Evolutionary conservation across 129 eudicot genomes (phyloP).

Genomic region (Ambrosia artemisiifolia): DNA sequence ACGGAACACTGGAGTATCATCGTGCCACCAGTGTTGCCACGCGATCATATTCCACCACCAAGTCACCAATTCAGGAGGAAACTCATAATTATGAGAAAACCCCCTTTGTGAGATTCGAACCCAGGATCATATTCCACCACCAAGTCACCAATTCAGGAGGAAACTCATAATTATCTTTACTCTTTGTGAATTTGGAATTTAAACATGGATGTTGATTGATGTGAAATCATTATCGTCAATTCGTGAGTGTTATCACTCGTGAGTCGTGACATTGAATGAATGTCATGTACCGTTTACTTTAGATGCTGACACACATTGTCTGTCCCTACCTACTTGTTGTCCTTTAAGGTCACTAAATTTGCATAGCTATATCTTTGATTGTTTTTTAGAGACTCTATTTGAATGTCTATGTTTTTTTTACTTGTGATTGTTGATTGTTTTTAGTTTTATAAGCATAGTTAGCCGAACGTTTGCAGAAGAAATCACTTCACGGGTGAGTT

Average conservation of each 20-base stretch:
- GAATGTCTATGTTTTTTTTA: neutral
- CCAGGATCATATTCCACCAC: too few species aligned
- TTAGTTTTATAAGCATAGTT: conserved; percentile 12
- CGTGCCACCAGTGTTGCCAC: too few species aligned
- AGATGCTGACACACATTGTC: conserved; percentile 24
- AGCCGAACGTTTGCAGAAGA: neutral
- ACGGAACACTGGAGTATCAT: too few species aligned
- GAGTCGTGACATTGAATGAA: conserved; percentile 17
- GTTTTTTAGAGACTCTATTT: conserved; percentile 1
- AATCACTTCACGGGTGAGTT: neutral
- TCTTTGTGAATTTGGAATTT: neutral
- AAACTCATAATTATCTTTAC: conserved; percentile 14
- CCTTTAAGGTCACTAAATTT: conserved; percentile 2
- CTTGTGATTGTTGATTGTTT: neutral
- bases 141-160: too few species aligned
- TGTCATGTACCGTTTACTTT: conserved; percentile 12
- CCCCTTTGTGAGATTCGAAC: too few species aligned
- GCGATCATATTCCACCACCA: too few species aligned
- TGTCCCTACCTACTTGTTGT: conserved; percentile 28
- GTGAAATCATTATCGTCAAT: neutral
- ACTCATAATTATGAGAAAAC: too few species aligned
- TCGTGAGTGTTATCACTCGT: conserved; percentile 1
- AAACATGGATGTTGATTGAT: conserved; percentile 18
- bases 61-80: too few species aligned
- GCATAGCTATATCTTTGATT: conserved; percentile 10